A percentile compares a stretch with the other conserved stretches of the same genome.
Conservation (phyloP, 1,284 basidiomycete genomes). For the Clitocybe nebularis region DNA sequence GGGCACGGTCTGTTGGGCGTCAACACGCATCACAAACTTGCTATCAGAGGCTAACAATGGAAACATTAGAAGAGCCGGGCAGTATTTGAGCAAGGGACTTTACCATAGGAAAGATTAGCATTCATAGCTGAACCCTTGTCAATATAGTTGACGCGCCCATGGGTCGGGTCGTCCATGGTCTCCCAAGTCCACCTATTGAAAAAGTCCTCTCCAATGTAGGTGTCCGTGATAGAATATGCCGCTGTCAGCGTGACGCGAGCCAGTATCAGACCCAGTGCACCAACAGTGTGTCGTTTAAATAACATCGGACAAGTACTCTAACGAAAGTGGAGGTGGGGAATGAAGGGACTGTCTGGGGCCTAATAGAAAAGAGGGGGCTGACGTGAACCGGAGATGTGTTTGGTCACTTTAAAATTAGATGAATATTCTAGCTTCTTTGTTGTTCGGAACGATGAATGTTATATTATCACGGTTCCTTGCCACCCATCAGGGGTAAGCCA, state of each 20-base stretch:
- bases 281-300: conserved; percentile 2
- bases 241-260: not conserved
- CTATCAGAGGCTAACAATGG: conserved; percentile 26
- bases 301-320: not conserved
- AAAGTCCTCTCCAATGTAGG: conserved; percentile 40
- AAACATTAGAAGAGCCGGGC: conserved; percentile 1
- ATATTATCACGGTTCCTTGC: too few species aligned
- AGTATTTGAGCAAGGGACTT: conserved; percentile 8
- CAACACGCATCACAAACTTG: conserved; percentile 52
- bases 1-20: conserved; percentile 31
- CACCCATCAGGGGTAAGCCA: too few species aligned
- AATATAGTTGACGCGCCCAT: conserved; percentile 54
- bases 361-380: not conserved
- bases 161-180: conserved; percentile 48
- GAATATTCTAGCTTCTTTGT: too few species aligned
- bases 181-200: conserved; percentile 44
- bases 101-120: conserved; percentile 40
- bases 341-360: conserved; percentile 4
- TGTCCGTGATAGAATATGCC: conserved; percentile 27
- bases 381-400: too few species aligned
- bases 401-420: too few species aligned
- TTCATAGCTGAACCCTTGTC: conserved; percentile 32
- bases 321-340: conserved; percentile 1
- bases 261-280: conserved; percentile 5
- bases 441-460: too few species aligned